Evolutionary conservation across 306 rosid species (phyloP).

Genomic region (Sechiopsis laciniata): DNA sequence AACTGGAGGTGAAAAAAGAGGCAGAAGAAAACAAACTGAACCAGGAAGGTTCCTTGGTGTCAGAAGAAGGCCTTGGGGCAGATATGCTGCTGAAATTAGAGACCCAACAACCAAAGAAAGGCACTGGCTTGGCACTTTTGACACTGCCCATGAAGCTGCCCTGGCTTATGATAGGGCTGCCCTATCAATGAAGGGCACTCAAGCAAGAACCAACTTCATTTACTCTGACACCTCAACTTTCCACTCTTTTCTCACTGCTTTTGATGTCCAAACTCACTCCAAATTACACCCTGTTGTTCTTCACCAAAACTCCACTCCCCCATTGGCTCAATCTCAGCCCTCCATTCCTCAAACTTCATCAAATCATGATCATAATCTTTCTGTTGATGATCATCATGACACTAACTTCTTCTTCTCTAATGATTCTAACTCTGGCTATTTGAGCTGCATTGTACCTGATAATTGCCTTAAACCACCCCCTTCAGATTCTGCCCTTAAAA

Average conservation of each 20-base stretch:
- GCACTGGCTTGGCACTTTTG: conserved; percentile 98
- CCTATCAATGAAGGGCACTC: conserved; percentile 88
- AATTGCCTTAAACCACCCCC: conserved; percentile 61
- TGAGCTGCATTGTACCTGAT: conserved; percentile 94
- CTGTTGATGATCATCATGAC: conserved; percentile 10
- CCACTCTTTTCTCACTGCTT: conserved; percentile 56
- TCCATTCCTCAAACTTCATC: conserved; percentile 26
- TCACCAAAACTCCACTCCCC: conserved; percentile 18
- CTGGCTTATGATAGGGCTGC: conserved; percentile 99
- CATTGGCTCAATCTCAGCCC: conserved; percentile 26
- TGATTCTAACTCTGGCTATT: conserved; percentile 73
- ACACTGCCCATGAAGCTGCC: conserved; percentile 99
- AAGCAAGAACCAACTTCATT: conserved; percentile 90
- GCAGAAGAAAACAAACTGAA: conserved; percentile 76
- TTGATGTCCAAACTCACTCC: conserved; percentile 43
- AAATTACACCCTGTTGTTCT: conserved; percentile 13
- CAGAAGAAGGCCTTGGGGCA: conserved; percentile 90
- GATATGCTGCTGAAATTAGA: conserved; percentile 96
- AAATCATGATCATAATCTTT: background rate
- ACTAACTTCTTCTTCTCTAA: conserved; percentile 50
- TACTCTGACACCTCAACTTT: conserved; percentile 64
- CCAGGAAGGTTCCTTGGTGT: conserved; percentile 95
- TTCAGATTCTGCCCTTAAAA: conserved; percentile 22
- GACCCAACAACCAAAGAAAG: conserved; percentile 97
- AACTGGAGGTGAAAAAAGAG: conserved; percentile 58